Conservation (phyloP, 176 grass and related monocot genomes). For the Rhynchospora tenuis region DNA sequence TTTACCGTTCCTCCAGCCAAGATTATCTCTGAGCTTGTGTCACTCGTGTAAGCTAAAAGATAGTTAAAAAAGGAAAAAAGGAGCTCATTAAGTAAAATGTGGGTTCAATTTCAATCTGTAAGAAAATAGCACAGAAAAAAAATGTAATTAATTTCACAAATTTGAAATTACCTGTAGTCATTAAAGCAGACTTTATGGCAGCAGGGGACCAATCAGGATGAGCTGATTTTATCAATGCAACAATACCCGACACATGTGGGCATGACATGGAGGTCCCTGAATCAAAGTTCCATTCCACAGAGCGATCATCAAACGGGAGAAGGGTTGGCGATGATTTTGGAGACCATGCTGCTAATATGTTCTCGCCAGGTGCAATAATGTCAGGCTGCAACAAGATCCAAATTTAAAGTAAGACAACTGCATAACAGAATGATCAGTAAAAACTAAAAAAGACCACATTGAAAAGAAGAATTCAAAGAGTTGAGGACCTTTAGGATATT, state of each 20-base stretch:
- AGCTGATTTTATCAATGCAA: slow-evolving; percentile 63
- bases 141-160: not conserved
- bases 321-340: slow-evolving; percentile 56
- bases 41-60: slow-evolving; percentile 34
- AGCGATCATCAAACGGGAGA: slow-evolving; percentile 46
- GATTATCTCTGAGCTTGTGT: slow-evolving; percentile 56
- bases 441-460: not conserved
- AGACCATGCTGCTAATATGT: slow-evolving; percentile 83
- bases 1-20: slow-evolving; percentile 65
- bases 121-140: too few species aligned
- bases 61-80: not conserved
- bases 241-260: slow-evolving; percentile 84
- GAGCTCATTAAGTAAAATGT: not conserved
- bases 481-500: slow-evolving; percentile 70
- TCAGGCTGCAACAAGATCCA: slow-evolving; percentile 53
- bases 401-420: not conserved
- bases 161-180: slow-evolving; percentile 62
- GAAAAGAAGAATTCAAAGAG: not conserved
- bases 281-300: slow-evolving; percentile 68
- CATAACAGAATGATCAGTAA: not conserved
- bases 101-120: not conserved
- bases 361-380: slow-evolving; percentile 68
- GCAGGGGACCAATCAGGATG: slow-evolving; percentile 84
- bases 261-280: slow-evolving; percentile 92
- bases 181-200: slow-evolving; percentile 72